These are phyloP conservation scores for Pontederia crassipes DNA, from an alignment of 176 grass and related monocot genomes.

Conservation along the genomic window DNA sequence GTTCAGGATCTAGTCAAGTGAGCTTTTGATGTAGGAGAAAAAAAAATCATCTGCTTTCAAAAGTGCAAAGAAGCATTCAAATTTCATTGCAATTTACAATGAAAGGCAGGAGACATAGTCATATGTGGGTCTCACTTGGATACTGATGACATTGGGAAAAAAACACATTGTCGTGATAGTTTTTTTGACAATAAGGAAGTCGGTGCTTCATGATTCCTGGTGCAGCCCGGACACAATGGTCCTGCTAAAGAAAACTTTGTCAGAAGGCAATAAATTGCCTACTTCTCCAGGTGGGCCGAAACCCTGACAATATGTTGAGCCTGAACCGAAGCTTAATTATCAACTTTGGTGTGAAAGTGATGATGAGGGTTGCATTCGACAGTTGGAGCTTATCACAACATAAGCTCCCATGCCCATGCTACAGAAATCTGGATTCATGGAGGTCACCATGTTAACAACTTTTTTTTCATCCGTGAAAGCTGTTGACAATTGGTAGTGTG, in stretches of 20 bases:
- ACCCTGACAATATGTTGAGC: conserved; percentile 37
- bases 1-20: conserved; percentile 8
- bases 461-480: conserved; percentile 44
- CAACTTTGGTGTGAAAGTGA: conserved; percentile 44
- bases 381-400: conserved; percentile 34
- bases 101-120: neutral
- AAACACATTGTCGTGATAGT: neutral
- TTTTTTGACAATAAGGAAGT: neutral
- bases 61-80: neutral
- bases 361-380: conserved; percentile 65
- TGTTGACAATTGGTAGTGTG: conserved; percentile 87
- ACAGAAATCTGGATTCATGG: conserved; percentile 88
- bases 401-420: conserved; percentile 58
- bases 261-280: conserved; percentile 44
- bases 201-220: neutral
- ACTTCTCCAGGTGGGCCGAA: conserved; percentile 49
- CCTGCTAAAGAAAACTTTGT: conserved; percentile 61
- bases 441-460: conserved; percentile 33
- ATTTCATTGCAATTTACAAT: neutral
- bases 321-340: conserved; percentile 43
- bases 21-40: conserved; percentile 35
- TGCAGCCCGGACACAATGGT: neutral
- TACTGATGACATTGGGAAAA: neutral
- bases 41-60: too few species aligned
- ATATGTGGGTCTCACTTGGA: neutral